Evolutionary conservation across 257 asterid genomes (phyloP).

Genomic region (Mitragyna speciosa): DNA sequence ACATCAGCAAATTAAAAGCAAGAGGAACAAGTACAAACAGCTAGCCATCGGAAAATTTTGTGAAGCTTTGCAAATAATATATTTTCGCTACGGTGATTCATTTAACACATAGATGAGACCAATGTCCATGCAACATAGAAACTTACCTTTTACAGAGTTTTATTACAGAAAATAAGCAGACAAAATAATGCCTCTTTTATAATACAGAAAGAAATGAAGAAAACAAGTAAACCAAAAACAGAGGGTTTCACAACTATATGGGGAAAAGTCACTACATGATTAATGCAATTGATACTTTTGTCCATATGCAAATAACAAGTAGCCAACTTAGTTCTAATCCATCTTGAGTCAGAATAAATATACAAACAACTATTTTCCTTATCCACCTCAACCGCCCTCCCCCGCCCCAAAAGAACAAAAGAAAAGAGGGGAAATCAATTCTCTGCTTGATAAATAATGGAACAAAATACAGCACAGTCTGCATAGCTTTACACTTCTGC

Average conservation of each 20-base stretch:
- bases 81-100: not conserved
- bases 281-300: not conserved
- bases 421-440: too few species aligned
- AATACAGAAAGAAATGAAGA: not conserved
- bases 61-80: not conserved
- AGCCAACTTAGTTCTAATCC: slow-evolving; percentile 4
- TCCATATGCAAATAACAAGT: not conserved
- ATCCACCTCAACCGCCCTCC: too few species aligned
- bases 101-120: not conserved
- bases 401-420: too few species aligned
- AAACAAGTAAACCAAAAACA: too few species aligned
- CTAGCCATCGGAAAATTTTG: not conserved
- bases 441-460: too few species aligned
- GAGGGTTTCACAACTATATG: too few species aligned
- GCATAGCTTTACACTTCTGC: too few species aligned
- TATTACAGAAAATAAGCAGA: not conserved
- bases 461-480: too few species aligned
- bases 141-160: not conserved
- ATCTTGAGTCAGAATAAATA: not conserved
- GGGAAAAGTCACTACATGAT: not conserved
- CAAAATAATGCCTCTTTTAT: not conserved
- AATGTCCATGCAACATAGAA: not conserved
- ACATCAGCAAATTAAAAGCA: not conserved
- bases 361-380: not conserved
- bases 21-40: not conserved